Evolutionary conservation across 2,329 filamentous ascomycete species (phyloP).

Genomic region (Lasiodiplodia gonubiensis): DNA sequence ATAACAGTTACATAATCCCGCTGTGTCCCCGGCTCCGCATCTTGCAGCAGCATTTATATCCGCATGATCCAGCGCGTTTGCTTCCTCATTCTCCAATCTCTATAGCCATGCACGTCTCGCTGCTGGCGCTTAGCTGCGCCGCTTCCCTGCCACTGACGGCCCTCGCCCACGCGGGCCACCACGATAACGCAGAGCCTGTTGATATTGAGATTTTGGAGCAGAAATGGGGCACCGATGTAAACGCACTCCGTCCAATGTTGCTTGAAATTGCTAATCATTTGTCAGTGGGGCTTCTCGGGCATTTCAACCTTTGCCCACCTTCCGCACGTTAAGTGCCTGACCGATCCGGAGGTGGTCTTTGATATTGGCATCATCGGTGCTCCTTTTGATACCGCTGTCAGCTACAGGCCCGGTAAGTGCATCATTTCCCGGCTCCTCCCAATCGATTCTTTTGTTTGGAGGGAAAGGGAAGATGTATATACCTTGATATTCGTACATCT

Average conservation of each 20-base stretch:
- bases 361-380: constrained; percentile 58
- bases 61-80: background rate
- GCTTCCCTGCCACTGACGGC: constrained; percentile 33
- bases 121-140: constrained; percentile 19
- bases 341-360: constrained; percentile 50
- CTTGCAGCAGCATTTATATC: background rate
- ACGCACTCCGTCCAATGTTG: background rate
- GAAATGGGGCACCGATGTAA: constrained; percentile 52
- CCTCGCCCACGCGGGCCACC: constrained; percentile 39
- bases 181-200: constrained; percentile 37
- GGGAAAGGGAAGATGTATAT: too few relatives aligned
- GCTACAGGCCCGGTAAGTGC: constrained; percentile 49
- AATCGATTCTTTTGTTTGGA: too few relatives aligned
- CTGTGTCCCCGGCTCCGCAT: constrained; percentile 1
- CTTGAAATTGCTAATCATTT: constrained; percentile 33
- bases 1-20: constrained; percentile 17
- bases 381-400: constrained; percentile 57
- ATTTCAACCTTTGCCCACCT: constrained; percentile 64
- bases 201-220: constrained; percentile 42
- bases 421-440: too few relatives aligned
- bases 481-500: background rate
- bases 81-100: background rate
- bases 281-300: constrained; percentile 70
- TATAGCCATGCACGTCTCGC: constrained; percentile 16
- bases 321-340: constrained; percentile 55